A percentile compares a stretch with the other conserved stretches of the same genome.
These are phyloP conservation scores for Scheffersomyces illinoinensis DNA, from an alignment of 1,139 yeast species.

Conservation along the genomic window DNA sequence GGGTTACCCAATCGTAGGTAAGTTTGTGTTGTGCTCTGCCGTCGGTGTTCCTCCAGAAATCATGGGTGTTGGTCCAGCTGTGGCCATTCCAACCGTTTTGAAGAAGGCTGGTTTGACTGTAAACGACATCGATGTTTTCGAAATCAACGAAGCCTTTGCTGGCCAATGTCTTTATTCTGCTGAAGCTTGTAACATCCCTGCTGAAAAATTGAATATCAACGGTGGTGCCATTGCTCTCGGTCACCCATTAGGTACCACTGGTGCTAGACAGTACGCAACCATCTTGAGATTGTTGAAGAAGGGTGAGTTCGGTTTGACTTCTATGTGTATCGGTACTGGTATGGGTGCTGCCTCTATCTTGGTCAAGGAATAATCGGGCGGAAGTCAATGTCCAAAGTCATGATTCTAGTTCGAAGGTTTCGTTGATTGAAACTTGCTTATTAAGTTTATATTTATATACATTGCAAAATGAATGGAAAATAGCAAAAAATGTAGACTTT, in stretches of 20 bases:
- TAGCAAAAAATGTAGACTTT: not conserved
- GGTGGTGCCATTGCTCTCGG: slow-evolving; percentile 98
- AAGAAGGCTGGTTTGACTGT: slow-evolving; percentile 61
- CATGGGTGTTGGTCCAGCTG: slow-evolving; percentile 97
- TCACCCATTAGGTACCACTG: slow-evolving; percentile 95
- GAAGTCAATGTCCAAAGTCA: slow-evolving; percentile 1
- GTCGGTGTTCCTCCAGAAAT: slow-evolving; percentile 96
- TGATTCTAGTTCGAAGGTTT: not conserved
- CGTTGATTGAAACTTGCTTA: not conserved
- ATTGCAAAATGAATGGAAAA: not conserved
- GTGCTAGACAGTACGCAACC: slow-evolving; percentile 93
- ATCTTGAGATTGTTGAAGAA: slow-evolving; percentile 73
- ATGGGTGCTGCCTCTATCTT: slow-evolving; percentile 96
- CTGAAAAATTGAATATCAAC: slow-evolving; percentile 76
- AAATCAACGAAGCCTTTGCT: slow-evolving; percentile 95
- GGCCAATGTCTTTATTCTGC: slow-evolving; percentile 87
- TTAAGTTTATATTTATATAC: not conserved
- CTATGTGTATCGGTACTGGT: slow-evolving; percentile 98
- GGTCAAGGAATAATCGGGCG: slow-evolving; percentile 56
- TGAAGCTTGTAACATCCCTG: slow-evolving; percentile 63
- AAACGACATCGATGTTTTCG: slow-evolving; percentile 72
- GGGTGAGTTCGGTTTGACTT: slow-evolving; percentile 85
- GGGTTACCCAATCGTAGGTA: slow-evolving; percentile 67
- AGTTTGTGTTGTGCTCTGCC: slow-evolving; percentile 71
- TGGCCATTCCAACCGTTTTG: slow-evolving; percentile 83